Percentiles rank a stretch among this genome's conserved stretches.
These are phyloP conservation scores for Eleusine coracana DNA, from an alignment of 176 grass and related monocot species.

Conservation along the genomic window DNA sequence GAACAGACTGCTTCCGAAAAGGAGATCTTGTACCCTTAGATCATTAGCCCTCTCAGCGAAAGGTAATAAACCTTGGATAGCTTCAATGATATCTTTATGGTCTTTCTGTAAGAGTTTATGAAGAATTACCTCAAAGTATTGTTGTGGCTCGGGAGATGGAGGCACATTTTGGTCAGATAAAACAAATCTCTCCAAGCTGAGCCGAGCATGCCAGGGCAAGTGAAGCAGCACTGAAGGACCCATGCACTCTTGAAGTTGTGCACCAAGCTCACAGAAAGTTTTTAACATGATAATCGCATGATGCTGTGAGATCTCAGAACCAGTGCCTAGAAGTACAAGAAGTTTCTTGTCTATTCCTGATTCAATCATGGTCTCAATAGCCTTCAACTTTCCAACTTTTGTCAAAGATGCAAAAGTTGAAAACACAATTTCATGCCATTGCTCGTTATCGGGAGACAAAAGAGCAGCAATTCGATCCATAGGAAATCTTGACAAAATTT, in stretches of 20 bases:
- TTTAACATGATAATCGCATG: constrained; percentile 65
- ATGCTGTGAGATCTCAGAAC: constrained; percentile 71
- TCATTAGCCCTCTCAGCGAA: constrained; percentile 72
- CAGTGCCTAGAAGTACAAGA: constrained; percentile 59
- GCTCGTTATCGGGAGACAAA: constrained; percentile 60
- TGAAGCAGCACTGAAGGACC: constrained; percentile 56
- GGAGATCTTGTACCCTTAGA: constrained; percentile 59
- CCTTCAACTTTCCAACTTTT: constrained; percentile 66
- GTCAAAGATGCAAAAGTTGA: constrained; percentile 52
- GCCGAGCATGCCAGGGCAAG: constrained; percentile 75
- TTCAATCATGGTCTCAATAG: constrained; percentile 64
- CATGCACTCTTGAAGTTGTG: constrained; percentile 61
- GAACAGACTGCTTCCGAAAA: constrained; percentile 61
- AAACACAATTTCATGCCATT: constrained; percentile 74
- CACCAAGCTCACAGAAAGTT: constrained; percentile 72
- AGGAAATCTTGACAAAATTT: constrained; percentile 69
- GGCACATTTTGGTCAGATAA: constrained; percentile 49
- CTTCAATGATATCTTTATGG: constrained; percentile 61
- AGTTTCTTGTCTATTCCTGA: constrained; percentile 77
- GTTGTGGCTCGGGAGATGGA: constrained; percentile 56
- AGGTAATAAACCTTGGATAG: constrained; percentile 71
- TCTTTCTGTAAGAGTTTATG: constrained; percentile 60
- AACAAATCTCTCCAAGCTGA: constrained; percentile 76
- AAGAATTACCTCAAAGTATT: constrained; percentile 56
- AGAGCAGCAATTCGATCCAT: constrained; percentile 64